Base-by-base conservation (phyloP, 129 eudicot genomes). In the Flaveria trinervia region DNA sequence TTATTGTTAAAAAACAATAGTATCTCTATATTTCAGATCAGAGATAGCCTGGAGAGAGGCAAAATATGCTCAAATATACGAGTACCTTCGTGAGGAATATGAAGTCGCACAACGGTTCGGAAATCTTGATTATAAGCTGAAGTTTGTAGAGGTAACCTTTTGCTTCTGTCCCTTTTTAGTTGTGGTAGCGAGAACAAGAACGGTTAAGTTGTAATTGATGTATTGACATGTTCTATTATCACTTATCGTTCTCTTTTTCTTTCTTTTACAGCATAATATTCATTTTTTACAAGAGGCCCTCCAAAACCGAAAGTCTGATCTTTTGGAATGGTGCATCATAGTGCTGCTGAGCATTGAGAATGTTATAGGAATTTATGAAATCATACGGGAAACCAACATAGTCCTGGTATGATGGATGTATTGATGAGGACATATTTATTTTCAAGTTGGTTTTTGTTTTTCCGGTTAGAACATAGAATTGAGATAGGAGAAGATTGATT, bases 41-140 rank as follows among this genome's bases (percentile, higher is more conserved):
- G 98, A 93, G 84, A 93, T 93, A 77, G 98, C 98, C 33, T 93
- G 98, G 98, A 89, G 96, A 73, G 97, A 93, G 69, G 97, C 98
- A 26, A 93, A 91, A 81, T 93, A 93, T 76, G 97, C 97, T 25
- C 91, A 85, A 81, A 90, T 93, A 68, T 85, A 80, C 20, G 98
- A 93, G 78, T 93, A 93, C 79, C 96, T 93, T 44, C 96, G 97
- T 2, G 98, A 93, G 83, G 98, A 93, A 56, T 93, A 93, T 68
- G 98, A 93, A 84, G 93, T 93, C 50, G 75, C 96, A 15, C 97
- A 90, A 75, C 96, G 97, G n/a, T 93, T 93, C 78, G 98, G 92
- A 57, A 93, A 91, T 70, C 98, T 93, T 30, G 92, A 93, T 83
- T 88, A 84, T 68, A 93, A 93, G 77, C 68, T 93, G 30, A 93